Base-by-base conservation (phyloP, 495 filamentous ascomycete species). In the Talaromyces ruber region DNA sequence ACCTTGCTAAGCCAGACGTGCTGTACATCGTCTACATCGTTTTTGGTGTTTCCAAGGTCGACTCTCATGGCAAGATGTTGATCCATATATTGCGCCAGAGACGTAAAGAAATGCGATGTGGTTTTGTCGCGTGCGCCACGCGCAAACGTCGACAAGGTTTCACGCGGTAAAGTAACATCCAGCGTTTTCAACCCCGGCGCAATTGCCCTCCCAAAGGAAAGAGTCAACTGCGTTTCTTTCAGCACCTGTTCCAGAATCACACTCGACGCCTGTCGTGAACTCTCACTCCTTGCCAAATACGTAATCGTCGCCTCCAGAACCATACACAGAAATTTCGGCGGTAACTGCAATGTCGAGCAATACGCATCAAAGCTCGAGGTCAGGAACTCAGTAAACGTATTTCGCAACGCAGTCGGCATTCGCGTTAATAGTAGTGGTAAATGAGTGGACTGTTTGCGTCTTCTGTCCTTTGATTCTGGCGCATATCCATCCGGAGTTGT, bases 381-480 rank as follows among this genome's bases (percentile, higher is more conserved):
- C 1, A 86, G 63, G 61, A 83, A 86, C 0, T 69, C 58, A 12
- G 77, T 62, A 47, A 85, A 75, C 1, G 75, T 78, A 47, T 82
- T 77, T n/a, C 83, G 71, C 16, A 85, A 68, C 1, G 74, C 56
- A 34, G 65, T 76, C 1, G 83, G 82, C 56, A 84, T 74, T n/a
- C 77, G 77, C 1, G 77, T 80, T 47, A 85, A 66, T 4, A 85
- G 68, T n/a, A 85, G 61, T 0, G 83, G 83, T 16, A 84, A 74
- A 54, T 70, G 64, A 3, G 82, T 79, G 16, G 79, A 78, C 9
- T 66, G 74, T 16, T 64, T 59, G 14, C 58, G 64, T 22, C 64
- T 43, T 53, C 22, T 56, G 6, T 29, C 26, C 7, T 50, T 26
- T 21, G 22, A 26, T 8, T 28, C 34, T 18, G 63, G 52, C 12